Base-by-base conservation (phyloP, 352 stramenopile species). In the Phytophthora aleatoria region DNA sequence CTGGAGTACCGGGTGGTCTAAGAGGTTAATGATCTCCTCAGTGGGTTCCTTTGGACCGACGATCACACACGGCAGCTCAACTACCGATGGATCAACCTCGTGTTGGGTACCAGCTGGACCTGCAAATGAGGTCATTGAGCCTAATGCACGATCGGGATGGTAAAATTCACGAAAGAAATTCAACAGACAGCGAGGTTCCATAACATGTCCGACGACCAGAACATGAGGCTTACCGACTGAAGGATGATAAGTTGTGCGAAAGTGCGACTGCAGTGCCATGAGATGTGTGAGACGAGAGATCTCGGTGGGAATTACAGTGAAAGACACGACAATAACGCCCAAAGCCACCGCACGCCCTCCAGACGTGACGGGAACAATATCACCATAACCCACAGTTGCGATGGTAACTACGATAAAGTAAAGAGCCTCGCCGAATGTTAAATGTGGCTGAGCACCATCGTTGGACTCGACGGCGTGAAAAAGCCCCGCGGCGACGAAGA, bases 131-230 rank as follows among this genome's bases (percentile, higher is more conserved):
- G 47, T 36, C 42, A 55, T 53, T 13, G 52, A 58, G 16, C 41
- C 61, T 38, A 85, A 64, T 12, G 81, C 59, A 9, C 81, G 74
- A 45, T 90, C 78, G 2, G 78, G 74, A 42, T 90, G 81, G 51
- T 88, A 90, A 39, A 90, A 76, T 49, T 90, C 81, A 13, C 65
- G 69, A 41, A 90, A 88, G 36, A 90, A 88, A 38, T 87, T 79
- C 20, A 87, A 59, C 57, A 90, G 50, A 50, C 60, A 64, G 6
- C 69, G 80, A 44, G 76, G 69, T 47, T 90, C 80, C 24, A 73
- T 71, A 13, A 87, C 66, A 50, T 90, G 67, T 11, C 81, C 81
- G 1, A 90, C 69, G 4, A 90, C 73, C 15, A 88, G 53, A 10
- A 88, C 67, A 53, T 90, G 81, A 7, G 81, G 78, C 41, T 87